Percentiles rank a stretch among this genome's conserved stretches.
phyloP scores from a whole-genome alignment of 1,139 yeast genomes.

The Diutina sp. region DNA sequence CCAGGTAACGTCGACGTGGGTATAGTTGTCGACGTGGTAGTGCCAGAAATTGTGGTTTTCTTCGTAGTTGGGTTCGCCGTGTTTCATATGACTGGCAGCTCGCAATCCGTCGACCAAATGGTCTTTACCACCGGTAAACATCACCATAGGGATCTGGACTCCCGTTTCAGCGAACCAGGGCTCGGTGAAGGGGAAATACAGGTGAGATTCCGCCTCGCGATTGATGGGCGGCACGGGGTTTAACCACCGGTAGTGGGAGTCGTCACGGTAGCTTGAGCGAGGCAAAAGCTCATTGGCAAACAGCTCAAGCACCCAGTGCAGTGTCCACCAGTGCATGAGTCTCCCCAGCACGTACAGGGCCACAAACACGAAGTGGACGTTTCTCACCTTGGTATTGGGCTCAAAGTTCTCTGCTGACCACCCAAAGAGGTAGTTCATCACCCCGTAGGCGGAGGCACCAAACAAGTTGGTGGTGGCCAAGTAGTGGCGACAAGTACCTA shows the following conservation, averaged over 20 bases:
- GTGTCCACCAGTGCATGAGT: constrained; percentile 85
- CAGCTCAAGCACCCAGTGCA: constrained; percentile 30
- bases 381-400: constrained; percentile 41
- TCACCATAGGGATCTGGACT: constrained; percentile 30
- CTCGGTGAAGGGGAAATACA: neutral
- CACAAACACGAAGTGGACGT: constrained; percentile 71
- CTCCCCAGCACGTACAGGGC: constrained; percentile 72
- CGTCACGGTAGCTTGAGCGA: constrained; percentile 17
- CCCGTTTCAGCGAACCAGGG: neutral
- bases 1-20: constrained; percentile 46
- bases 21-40: constrained; percentile 31
- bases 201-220: constrained; percentile 14
- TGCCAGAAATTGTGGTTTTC: constrained; percentile 25
- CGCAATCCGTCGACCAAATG: constrained; percentile 53
- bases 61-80: constrained; percentile 32
- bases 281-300: constrained; percentile 28
- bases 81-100: constrained; percentile 37
- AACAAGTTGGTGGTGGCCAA: constrained; percentile 37
- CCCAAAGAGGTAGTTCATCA: constrained; percentile 75
- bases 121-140: constrained; percentile 54
- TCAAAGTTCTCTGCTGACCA: constrained; percentile 79
- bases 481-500: constrained; percentile 36
- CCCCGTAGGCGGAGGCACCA: constrained; percentile 54
- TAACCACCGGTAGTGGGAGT: constrained; percentile 10
- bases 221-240: constrained; percentile 6